phyloP scores from a whole-genome alignment of 192 early-diverging fungal species.

The Backusella luteola region DNA sequence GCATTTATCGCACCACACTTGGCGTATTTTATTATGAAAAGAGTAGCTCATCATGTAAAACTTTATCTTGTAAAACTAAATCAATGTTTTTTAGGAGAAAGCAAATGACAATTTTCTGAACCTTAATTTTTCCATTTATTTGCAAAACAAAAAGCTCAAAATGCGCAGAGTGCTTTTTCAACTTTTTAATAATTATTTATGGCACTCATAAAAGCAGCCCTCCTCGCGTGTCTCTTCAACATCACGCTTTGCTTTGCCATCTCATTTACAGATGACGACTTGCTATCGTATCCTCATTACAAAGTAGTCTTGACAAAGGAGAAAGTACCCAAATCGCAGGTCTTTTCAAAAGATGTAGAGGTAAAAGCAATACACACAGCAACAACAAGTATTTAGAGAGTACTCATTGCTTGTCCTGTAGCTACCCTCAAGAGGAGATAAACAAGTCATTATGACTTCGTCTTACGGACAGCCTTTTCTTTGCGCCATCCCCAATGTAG shows the following conservation, averaged over 20 bases:
- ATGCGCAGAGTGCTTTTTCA: neutral
- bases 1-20: no score
- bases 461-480: slow-evolving; percentile 45
- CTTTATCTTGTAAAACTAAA: no score
- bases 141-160: no score
- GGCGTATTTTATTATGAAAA: no score
- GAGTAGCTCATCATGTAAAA: no score
- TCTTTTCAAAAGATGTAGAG: slow-evolving; percentile 20
- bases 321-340: slow-evolving; percentile 33
- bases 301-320: slow-evolving; percentile 35
- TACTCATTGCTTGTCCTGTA: neutral
- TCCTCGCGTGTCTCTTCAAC: neutral
- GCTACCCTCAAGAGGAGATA: slow-evolving; percentile 8
- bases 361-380: neutral
- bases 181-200: neutral
- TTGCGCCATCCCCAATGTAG: slow-evolving; percentile 55
- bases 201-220: slow-evolving; percentile 1
- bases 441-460: slow-evolving; percentile 39
- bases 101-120: neutral
- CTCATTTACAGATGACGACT: slow-evolving; percentile 43
- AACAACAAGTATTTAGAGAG: neutral
- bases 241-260: slow-evolving; percentile 2
- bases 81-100: no score
- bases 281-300: slow-evolving; percentile 49
- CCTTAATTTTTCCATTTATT: neutral